A percentile compares a stretch with the other conserved stretches of the same genome.
phyloP scores from a whole-genome alignment of 106 monocot species.

The Acorus gramineus region DNA sequence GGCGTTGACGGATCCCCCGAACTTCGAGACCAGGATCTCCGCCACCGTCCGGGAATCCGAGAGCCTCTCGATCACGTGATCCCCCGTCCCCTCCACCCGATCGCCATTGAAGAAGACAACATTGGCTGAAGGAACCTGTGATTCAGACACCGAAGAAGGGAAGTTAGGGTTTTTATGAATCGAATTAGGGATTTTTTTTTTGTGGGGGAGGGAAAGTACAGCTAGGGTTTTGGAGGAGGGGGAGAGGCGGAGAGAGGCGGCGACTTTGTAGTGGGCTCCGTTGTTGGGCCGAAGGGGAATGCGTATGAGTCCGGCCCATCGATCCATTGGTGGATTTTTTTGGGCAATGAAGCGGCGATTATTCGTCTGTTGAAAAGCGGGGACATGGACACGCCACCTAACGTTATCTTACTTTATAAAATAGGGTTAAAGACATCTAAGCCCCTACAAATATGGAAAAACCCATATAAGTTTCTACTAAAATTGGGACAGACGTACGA shows the following conservation, averaged over 20 bases:
- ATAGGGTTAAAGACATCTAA: no score
- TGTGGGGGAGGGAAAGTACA: slow-evolving; percentile 19
- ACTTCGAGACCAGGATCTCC: slow-evolving; percentile 46
- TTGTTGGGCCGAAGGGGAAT: slow-evolving; percentile 15
- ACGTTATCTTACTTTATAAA: no score
- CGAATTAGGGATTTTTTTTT: background rate
- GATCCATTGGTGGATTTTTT: slow-evolving; percentile 26
- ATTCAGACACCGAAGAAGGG: background rate
- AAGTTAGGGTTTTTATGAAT: background rate
- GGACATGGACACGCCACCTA: no score
- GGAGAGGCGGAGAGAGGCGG: slow-evolving; percentile 59
- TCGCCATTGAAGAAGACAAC: slow-evolving; percentile 90
- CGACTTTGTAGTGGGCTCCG: slow-evolving; percentile 27
- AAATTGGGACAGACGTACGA: no score
- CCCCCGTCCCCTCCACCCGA: slow-evolving; percentile 49
- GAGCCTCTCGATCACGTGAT: slow-evolving; percentile 55
- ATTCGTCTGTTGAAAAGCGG: no score
- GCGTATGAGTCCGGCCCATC: slow-evolving; percentile 58
- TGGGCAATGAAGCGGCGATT: no score
- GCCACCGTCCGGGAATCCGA: slow-evolving; percentile 56
- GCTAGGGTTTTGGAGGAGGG: slow-evolving; percentile 49
- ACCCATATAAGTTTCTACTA: no score
- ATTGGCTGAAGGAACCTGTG: slow-evolving; percentile 54
- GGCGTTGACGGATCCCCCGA: slow-evolving; percentile 34
- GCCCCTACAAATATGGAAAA: no score